These are phyloP conservation scores for Chrysoporthe austroafricana DNA, from an alignment of 2,329 filamentous ascomycete species.

Conservation along the genomic window DNA sequence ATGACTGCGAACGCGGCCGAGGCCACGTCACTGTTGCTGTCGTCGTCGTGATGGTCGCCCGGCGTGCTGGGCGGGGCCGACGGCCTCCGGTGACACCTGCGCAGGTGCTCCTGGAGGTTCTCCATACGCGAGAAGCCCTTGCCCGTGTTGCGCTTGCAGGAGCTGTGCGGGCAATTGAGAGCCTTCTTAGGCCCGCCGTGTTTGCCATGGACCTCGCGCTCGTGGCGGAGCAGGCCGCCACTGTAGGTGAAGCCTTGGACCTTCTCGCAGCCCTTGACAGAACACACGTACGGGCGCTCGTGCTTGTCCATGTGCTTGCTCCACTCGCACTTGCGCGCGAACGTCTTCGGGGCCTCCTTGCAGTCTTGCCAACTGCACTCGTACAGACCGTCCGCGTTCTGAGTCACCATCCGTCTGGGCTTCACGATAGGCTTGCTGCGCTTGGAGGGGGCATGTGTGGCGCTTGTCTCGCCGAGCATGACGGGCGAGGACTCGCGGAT, in stretches of 20 bases:
- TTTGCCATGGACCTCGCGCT: conserved; percentile 91
- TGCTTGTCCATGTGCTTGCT: conserved; percentile 99
- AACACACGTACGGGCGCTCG: conserved; percentile 88
- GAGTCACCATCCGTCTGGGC: conserved; percentile 59
- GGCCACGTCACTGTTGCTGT: conserved; percentile 51
- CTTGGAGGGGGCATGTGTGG: conserved; percentile 33
- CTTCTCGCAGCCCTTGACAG: conserved; percentile 82
- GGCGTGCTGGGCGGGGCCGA: conserved; percentile 38
- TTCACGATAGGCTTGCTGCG: conserved; percentile 61
- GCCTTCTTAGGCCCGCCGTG: conserved; percentile 87
- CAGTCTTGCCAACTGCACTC: conserved; percentile 75
- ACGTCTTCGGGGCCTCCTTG: conserved; percentile 64
- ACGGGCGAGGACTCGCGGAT: conserved; percentile 37
- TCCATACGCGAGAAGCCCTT: conserved; percentile 92
- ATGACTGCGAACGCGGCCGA: conserved; percentile 30
- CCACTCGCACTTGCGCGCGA: conserved; percentile 89
- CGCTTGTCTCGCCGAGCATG: conserved; percentile 30
- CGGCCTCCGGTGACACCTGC: conserved; percentile 69
- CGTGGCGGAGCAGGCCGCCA: conserved; percentile 84
- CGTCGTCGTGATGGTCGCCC: conserved; percentile 37
- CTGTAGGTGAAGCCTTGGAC: conserved; percentile 94
- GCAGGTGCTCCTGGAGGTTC: conserved; percentile 90
- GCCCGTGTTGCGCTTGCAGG: conserved; percentile 87
- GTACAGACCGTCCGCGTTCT: conserved; percentile 75
- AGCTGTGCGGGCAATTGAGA: conserved; percentile 80